Base-by-base conservation (phyloP, 129 eudicot genomes). In the Chrysanthemum makinoi region DNA sequence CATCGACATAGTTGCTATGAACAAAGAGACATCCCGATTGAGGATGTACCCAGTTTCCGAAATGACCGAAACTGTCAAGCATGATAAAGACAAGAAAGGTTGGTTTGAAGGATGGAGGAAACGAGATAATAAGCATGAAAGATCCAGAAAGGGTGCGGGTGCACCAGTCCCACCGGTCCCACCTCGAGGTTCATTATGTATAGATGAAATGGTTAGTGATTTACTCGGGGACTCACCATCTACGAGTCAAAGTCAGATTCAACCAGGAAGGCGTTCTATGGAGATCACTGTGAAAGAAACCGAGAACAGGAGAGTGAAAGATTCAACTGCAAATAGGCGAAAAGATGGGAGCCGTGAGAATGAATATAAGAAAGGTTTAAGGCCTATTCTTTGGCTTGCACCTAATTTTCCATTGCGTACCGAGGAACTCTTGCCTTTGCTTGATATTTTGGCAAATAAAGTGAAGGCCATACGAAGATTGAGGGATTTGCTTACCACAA, bases 321-420 rank as follows among this genome's bases (percentile, higher is more conserved):
- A 85, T 3, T 51, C 62, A 0, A 77, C 74, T 84, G 85, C 82
- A 10, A 86, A 72, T 79, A 76, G 87, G 24, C 82, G 91, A 6
- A 89, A 87, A 76, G 91, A 92, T 55, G 86, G 55, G 24, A 78
- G 33, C 56, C 85, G 86, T 20, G 98, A 94, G 75, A 89, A 80
- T 55, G 98, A 93, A 81, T 94, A 89, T 68, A 94, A 94, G 69
- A 94, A 94, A 77, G 96, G 98, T 15, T 76, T 94, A 80, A 90
- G 96, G 82, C 98, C 98, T 17, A 72, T 87, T 69, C 88, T 94
- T 16, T 94, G 96, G 96, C 96, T 94, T 63, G 78, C 98, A 4
- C 93, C 96, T 0, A 79, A 84, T 77, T 94, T 90, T 72, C 99
- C 96, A 0, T 75, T 95, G 77, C 78, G 81, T 44, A 90, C 89